phyloP scores from a whole-genome alignment of 371 early-diverging fungal species.

The Zancudomyces culisetae region DNA sequence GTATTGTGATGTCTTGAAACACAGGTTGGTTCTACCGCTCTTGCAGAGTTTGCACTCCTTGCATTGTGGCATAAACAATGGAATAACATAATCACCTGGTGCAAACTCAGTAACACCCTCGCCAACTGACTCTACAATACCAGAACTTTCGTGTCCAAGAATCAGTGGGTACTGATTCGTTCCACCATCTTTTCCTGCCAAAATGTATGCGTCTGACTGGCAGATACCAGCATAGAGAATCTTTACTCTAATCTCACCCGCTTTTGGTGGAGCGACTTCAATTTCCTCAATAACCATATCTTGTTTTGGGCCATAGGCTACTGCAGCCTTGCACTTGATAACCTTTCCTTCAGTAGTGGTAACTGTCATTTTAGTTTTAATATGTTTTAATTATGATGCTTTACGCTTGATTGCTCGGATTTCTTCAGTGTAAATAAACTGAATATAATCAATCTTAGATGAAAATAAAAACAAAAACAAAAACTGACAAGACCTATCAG shows the following conservation, averaged over 20 bases:
- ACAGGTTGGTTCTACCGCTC: conserved; percentile 87
- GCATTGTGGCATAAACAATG: conserved; percentile 86
- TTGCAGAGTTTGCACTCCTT: conserved; percentile 86
- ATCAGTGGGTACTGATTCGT: conserved; percentile 82
- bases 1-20: conserved; percentile 71
- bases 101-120: conserved; percentile 81
- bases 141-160: conserved; percentile 90
- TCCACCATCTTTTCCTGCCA: conserved; percentile 75
- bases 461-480: too few species aligned
- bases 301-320: conserved; percentile 83
- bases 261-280: conserved; percentile 82
- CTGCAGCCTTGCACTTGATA: conserved; percentile 87
- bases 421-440: too few species aligned
- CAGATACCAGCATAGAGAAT: conserved; percentile 77
- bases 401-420: too few species aligned
- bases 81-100: conserved; percentile 87
- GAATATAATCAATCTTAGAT: too few species aligned
- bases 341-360: conserved; percentile 19
- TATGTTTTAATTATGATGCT: too few species aligned
- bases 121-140: conserved; percentile 89
- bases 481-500: neutral
- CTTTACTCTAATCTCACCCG: conserved; percentile 88
- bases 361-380: neutral
- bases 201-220: conserved; percentile 87
- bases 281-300: conserved; percentile 71